Base-by-base conservation (phyloP, 345 rosid species). In the Angophora floribunda region DNA sequence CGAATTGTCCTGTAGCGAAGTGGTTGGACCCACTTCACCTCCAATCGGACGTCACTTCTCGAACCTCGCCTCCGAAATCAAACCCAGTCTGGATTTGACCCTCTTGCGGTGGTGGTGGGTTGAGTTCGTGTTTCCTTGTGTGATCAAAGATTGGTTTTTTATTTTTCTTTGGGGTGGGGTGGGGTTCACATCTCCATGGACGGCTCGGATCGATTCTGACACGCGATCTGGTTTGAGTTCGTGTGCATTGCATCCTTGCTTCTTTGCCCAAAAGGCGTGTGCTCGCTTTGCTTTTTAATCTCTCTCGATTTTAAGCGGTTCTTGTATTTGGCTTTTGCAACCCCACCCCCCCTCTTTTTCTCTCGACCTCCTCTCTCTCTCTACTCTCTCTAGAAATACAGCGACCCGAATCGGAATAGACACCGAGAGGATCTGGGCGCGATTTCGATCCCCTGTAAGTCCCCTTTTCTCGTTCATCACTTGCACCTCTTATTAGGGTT, bases 371-470 rank as follows among this genome's bases (percentile, higher is more conserved):
- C 44, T 26, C 88, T 70, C 80, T 75, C 88, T 86, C 75, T 44
- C 30, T 2, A 13, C 80, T 75, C 88, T 86, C 75, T 44, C 30
- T 2, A 13, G 55, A 41, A 28, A 32, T 85, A 57, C 89, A 30
- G 65, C 51, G 70, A 16, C 88, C 80, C 88, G 36, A 87, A 36
- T 65, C 63, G 45, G 88, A 87, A 51, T 78, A 78, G 82, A 75
- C 55, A 87, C 91, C 57, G 86, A 79, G 52, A 65, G 87, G 87
- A 61, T 87, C 89, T 75, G 52, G 86, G 65, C 89, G 52, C 52
- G 49, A 75, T 89, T 87, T 90, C 88, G 85, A 89, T 59, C 7
- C 88, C 87, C 88, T 88, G 94, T 94, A 88, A 90, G 85, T 49
- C 79, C 86, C 28, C 61, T 78, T 30, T 41, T 88, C 82, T 57